These are phyloP conservation scores for Bretschneidera sinensis DNA, from an alignment of 345 rosid species.

Conservation along the genomic window DNA sequence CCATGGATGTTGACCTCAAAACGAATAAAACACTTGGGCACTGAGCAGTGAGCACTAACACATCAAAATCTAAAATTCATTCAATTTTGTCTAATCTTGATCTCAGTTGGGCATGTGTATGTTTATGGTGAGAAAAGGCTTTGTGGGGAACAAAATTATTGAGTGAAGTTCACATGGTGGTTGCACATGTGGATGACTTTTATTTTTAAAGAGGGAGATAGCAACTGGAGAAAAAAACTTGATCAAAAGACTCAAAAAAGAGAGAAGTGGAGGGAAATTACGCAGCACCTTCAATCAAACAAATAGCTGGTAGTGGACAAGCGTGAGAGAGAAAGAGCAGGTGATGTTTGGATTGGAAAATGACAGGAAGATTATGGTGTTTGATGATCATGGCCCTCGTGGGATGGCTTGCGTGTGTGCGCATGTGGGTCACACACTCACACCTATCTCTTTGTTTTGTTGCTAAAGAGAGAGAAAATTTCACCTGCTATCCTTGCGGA, in stretches of 20 bases:
- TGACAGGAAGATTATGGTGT: slow-evolving; percentile 24
- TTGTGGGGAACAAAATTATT: slow-evolving; percentile 34
- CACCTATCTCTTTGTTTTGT: slow-evolving; percentile 17
- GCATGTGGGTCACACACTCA: background rate
- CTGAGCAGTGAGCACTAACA: background rate
- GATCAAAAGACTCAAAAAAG: background rate
- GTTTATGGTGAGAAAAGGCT: slow-evolving; percentile 7
- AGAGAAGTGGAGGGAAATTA: slow-evolving; percentile 7
- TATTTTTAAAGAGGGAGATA: slow-evolving; percentile 5
- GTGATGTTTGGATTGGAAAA: slow-evolving; percentile 13
- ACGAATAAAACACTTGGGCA: slow-evolving; percentile 4
- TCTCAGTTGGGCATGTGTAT: slow-evolving; percentile 12
- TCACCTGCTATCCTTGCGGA: too few species aligned
- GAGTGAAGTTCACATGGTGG: slow-evolving; percentile 28
- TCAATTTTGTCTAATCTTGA: slow-evolving; percentile 7
- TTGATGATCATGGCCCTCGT: slow-evolving; percentile 6
- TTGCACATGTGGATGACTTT: slow-evolving; percentile 17
- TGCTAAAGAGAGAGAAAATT: too few species aligned
- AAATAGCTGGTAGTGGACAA: slow-evolving; percentile 21
- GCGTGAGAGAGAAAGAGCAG: slow-evolving; percentile 19
- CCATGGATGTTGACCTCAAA: background rate
- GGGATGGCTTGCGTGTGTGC: background rate
- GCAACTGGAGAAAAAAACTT: slow-evolving; percentile 16
- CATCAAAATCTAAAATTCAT: slow-evolving; percentile 15
- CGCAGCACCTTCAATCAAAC: slow-evolving; percentile 2